Conservation (phyloP, 768 basidiomycete species). For the Leccinum fibrillosum region DNA sequence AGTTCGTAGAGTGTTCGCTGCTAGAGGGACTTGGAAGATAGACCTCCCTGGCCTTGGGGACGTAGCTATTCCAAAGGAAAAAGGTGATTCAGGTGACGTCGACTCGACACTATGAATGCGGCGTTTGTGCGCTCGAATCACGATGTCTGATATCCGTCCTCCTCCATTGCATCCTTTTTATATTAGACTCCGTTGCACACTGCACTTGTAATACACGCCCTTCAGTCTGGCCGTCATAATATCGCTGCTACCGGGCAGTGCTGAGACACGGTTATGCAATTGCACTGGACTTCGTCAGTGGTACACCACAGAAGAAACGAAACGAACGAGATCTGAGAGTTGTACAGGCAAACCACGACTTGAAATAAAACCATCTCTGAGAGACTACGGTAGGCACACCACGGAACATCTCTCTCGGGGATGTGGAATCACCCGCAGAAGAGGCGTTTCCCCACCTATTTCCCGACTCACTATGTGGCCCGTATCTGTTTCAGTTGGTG, state of each 20-base stretch:
- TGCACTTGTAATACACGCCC: neutral
- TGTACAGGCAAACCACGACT: neutral
- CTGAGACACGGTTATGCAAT: neutral
- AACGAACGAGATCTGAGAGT: neutral
- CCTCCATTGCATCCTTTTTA: neutral
- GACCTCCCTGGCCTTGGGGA: slow-evolving; percentile 61
- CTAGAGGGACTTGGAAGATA: slow-evolving; percentile 63
- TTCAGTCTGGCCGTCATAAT: neutral
- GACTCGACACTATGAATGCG: neutral
- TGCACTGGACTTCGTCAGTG: neutral
- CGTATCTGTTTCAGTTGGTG: neutral
- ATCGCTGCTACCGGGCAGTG: neutral
- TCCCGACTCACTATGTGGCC: neutral
- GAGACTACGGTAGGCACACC: neutral
- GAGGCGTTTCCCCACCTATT: neutral
- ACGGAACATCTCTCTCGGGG: neutral
- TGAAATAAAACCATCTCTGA: neutral
- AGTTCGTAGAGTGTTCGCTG: slow-evolving; percentile 61
- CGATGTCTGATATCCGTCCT: neutral
- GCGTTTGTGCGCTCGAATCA: neutral
- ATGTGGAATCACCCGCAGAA: neutral
- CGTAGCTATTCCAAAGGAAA: slow-evolving; percentile 22
- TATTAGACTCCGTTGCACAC: slow-evolving; percentile 7
- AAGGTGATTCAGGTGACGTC: slow-evolving; percentile 25
- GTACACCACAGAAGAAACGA: neutral